phyloP scores from a whole-genome alignment of 352 stramenopile species.

The Globisporangium iwayamae region DNA sequence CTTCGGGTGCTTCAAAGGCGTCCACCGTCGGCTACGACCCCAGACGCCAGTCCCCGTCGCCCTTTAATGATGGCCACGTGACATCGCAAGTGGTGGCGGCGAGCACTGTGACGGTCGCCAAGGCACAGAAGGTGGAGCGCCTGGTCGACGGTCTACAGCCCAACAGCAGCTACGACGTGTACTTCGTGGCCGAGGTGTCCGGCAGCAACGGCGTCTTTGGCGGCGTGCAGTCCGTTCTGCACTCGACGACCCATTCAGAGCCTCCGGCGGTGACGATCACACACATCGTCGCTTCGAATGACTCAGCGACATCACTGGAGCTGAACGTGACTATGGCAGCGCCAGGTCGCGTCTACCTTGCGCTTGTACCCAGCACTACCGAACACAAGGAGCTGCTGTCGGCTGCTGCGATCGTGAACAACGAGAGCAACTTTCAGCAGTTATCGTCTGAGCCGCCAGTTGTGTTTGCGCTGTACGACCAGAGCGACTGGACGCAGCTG shows the following conservation, averaged over 20 bases:
- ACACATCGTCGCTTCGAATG: slow-evolving; percentile 26
- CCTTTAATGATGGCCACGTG: background rate
- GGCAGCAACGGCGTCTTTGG: slow-evolving; percentile 81
- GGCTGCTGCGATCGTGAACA: slow-evolving; percentile 26
- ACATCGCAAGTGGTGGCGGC: slow-evolving; percentile 19
- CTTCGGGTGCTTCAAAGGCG: background rate
- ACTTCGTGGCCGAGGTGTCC: slow-evolving; percentile 74
- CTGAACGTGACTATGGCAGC: slow-evolving; percentile 35
- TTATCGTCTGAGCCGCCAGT: slow-evolving; percentile 3
- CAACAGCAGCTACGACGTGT: slow-evolving; percentile 80
- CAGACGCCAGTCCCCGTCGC: background rate
- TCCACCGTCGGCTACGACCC: background rate
- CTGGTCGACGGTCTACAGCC: slow-evolving; percentile 33
- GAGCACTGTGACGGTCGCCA: slow-evolving; percentile 37
- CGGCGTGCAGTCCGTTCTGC: slow-evolving; percentile 56
- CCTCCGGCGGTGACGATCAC: slow-evolving; percentile 30
- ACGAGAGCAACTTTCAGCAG: slow-evolving; percentile 12
- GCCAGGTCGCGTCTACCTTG: slow-evolving; percentile 46
- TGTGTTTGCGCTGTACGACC: slow-evolving; percentile 30
- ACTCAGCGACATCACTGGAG: slow-evolving; percentile 26
- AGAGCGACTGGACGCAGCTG: slow-evolving; percentile 22
- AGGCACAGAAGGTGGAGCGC: slow-evolving; percentile 53
- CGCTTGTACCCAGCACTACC: slow-evolving; percentile 31
- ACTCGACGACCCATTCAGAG: slow-evolving; percentile 50
- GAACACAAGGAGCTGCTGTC: slow-evolving; percentile 14